These are phyloP conservation scores for Lactarius sanguifluus DNA, from an alignment of 768 basidiomycete genomes.

Conservation along the genomic window DNA sequence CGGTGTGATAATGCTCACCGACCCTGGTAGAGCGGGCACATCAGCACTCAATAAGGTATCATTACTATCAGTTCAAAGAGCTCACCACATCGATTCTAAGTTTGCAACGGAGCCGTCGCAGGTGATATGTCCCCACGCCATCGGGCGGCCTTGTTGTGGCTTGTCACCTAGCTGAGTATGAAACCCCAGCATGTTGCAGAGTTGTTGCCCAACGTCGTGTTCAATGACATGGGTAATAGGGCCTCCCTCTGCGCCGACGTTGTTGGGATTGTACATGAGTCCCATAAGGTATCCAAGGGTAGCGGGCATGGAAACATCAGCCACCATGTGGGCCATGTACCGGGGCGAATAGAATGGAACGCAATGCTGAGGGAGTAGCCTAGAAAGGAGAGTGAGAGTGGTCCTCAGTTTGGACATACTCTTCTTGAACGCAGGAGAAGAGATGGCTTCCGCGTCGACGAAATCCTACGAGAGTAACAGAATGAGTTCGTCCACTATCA, in stretches of 20 bases:
- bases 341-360: conserved; percentile 44
- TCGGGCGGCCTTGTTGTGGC: conserved; percentile 11
- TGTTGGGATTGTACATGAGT: conserved; percentile 44
- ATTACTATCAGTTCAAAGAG: not conserved
- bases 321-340: conserved; percentile 43
- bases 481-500: not conserved
- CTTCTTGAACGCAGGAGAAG: conserved; percentile 30
- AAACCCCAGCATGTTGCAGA: conserved; percentile 45
- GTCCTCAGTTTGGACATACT: conserved; percentile 31
- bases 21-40: conserved; percentile 13
- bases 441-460: conserved; percentile 27
- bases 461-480: conserved; percentile 27
- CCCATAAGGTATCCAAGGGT: conserved; percentile 33
- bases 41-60: conserved; percentile 1
- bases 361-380: conserved; percentile 35
- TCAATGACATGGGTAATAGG: conserved; percentile 44
- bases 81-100: conserved; percentile 48
- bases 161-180: conserved; percentile 20
- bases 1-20: conserved; percentile 14
- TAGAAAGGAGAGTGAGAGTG: conserved; percentile 26
- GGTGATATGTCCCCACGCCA: conserved; percentile 46
- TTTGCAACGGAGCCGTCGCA: conserved; percentile 48
- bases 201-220: conserved; percentile 40
- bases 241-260: conserved; percentile 43
- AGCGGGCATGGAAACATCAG: conserved; percentile 37